Percentiles rank a stretch among this genome's conserved stretches.
These are phyloP conservation scores for Fusarium sp. DNA, from an alignment of 2,329 filamentous ascomycete species.

Conservation along the genomic window DNA sequence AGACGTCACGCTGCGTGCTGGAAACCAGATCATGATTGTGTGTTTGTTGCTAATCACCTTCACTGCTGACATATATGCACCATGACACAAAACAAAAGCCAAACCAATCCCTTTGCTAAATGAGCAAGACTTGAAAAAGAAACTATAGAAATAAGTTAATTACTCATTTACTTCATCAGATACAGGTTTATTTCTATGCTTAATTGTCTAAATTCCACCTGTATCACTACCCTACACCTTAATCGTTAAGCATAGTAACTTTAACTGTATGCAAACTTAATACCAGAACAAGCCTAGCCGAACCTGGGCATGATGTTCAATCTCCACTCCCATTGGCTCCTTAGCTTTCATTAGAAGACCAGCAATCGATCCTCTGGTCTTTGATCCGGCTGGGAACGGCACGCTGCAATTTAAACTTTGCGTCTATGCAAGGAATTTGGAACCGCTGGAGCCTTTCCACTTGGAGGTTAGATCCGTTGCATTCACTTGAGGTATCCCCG, in stretches of 20 bases:
- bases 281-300: fast-evolving
- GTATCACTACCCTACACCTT: neutral
- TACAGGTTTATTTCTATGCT: no score
- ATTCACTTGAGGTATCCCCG: neutral
- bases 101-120: neutral
- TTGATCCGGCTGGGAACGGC: neutral
- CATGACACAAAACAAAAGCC: neutral
- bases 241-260: neutral
- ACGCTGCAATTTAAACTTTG: neutral
- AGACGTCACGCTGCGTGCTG: neutral
- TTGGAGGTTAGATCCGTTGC: neutral
- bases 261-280: neutral
- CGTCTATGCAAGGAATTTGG: neutral
- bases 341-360: neutral
- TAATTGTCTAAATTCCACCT: no score
- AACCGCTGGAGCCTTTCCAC: neutral
- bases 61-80: neutral
- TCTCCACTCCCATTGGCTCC: neutral
- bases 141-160: no score
- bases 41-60: no score
- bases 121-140: no score
- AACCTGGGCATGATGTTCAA: fast-evolving
- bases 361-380: neutral
- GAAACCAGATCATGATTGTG: no score
- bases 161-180: no score